Evolutionary conservation across 1,284 basidiomycete genomes (phyloP).

Genomic region (Cerrena zonata): DNA sequence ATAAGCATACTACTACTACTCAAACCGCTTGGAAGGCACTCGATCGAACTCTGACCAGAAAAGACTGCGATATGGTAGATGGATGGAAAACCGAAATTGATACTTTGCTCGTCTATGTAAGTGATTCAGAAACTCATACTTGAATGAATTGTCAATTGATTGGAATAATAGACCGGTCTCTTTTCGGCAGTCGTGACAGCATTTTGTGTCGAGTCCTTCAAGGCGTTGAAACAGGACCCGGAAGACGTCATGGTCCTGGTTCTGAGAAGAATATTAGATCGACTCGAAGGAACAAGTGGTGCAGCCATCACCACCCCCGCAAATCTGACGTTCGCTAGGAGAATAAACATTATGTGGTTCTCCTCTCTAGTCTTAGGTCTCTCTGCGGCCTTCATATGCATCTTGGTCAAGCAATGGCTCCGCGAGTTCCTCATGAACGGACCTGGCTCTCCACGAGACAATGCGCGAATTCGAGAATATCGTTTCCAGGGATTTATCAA

Average conservation of each 20-base stretch:
- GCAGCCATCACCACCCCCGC: neutral
- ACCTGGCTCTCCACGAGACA: slow-evolving; percentile 2
- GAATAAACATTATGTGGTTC: slow-evolving; percentile 15
- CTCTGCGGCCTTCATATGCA: slow-evolving; percentile 12
- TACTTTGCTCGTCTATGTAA: too few relatives aligned
- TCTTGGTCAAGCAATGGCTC: too few relatives aligned
- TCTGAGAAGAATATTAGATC: slow-evolving; percentile 2
- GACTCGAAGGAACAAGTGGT: neutral
- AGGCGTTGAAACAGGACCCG: slow-evolving; percentile 4
- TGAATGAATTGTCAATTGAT: too few relatives aligned
- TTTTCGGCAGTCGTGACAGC: slow-evolving; percentile 15
- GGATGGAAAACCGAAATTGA: too few relatives aligned
- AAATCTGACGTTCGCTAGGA: neutral
- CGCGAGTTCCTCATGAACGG: slow-evolving; percentile 9
- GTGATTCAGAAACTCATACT: too few relatives aligned
- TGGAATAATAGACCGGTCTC: too few relatives aligned
- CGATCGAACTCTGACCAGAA: too few relatives aligned
- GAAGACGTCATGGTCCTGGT: neutral
- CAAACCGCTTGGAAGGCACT: too few relatives aligned
- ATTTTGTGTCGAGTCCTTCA: slow-evolving; percentile 11
- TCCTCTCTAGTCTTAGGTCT: slow-evolving; percentile 13
- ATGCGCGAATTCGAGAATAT: slow-evolving; percentile 4
- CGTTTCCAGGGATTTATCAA: slow-evolving; percentile 4
- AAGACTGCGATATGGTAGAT: too few relatives aligned
- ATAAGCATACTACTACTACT: too few relatives aligned